These are phyloP conservation scores for Priceomyces carsonii DNA, from an alignment of 805 yeast genomes.

Conservation along the genomic window DNA sequence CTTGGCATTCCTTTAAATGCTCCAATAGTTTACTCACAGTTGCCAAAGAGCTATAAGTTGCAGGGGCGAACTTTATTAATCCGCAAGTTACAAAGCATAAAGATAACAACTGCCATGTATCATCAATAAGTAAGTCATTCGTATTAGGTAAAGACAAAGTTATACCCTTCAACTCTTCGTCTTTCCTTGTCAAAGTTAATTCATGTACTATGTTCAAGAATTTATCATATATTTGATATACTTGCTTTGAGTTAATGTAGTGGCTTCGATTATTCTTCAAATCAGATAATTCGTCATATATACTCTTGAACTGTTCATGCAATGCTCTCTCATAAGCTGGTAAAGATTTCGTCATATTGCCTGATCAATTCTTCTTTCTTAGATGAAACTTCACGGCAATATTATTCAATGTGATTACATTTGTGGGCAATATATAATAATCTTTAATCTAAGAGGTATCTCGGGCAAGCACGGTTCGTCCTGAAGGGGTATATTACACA, in stretches of 20 bases:
- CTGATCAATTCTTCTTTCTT: background rate
- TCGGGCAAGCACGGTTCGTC: slow-evolving; percentile 1
- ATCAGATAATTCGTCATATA: slow-evolving; percentile 28
- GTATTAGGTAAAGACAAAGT: slow-evolving; percentile 42
- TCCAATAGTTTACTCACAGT: slow-evolving; percentile 83
- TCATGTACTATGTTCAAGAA: slow-evolving; percentile 57
- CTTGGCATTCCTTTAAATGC: slow-evolving; percentile 78
- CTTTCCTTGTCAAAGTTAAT: slow-evolving; percentile 53
- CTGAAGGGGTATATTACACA: slow-evolving; percentile 3
- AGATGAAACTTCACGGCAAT: no score
- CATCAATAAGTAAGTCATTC: slow-evolving; percentile 80
- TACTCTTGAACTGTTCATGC: slow-evolving; percentile 25
- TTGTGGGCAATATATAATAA: background rate
- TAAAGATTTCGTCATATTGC: slow-evolving; percentile 14
- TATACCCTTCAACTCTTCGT: slow-evolving; percentile 41
- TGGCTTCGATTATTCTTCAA: slow-evolving; percentile 64
- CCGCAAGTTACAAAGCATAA: slow-evolving; percentile 92
- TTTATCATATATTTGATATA: slow-evolving; percentile 56
- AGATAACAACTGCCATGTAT: slow-evolving; percentile 84
- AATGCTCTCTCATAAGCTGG: slow-evolving; percentile 39
- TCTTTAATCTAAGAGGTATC: background rate
- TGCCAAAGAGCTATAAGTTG: slow-evolving; percentile 85
- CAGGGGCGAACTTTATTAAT: slow-evolving; percentile 85
- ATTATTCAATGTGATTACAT: no score
- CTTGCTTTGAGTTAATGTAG: slow-evolving; percentile 67